Evolutionary conservation across 192 early-diverging fungal genomes (phyloP).

Genomic region (Entrophospora sp.): DNA sequence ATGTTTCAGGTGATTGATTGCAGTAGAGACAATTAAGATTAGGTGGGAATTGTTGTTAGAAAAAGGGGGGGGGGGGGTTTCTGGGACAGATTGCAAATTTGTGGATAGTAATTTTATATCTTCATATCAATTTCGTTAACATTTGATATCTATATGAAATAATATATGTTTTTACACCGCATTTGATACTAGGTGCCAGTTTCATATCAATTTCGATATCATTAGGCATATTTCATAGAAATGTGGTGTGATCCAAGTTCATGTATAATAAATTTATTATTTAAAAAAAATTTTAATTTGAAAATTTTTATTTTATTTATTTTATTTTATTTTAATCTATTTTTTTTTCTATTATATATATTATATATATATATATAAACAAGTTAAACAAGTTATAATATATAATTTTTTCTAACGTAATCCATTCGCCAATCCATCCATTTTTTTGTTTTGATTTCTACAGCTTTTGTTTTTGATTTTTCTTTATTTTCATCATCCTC

Average conservation of each 20-base stretch:
- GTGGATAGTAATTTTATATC: too few species aligned
- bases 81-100: too few species aligned
- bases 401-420: neutral
- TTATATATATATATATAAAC: neutral
- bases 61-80: too few species aligned
- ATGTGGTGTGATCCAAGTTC: neutral
- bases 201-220: too few species aligned
- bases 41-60: too few species aligned
- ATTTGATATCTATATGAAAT: too few species aligned
- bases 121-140: too few species aligned
- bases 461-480: slow-evolving; percentile 40
- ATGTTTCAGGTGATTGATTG: too few species aligned
- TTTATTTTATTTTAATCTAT: neutral
- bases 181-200: too few species aligned
- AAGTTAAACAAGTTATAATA: neutral
- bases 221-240: too few species aligned
- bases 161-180: too few species aligned
- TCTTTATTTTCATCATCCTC: slow-evolving; percentile 58
- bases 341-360: neutral
- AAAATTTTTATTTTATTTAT: neutral
- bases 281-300: neutral
- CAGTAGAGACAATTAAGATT: too few species aligned
- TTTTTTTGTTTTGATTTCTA: neutral
- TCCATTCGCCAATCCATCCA: neutral
- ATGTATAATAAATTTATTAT: neutral